Conservation (phyloP, 768 basidiomycete genomes). For the Boletus pseudopeckii region DNA sequence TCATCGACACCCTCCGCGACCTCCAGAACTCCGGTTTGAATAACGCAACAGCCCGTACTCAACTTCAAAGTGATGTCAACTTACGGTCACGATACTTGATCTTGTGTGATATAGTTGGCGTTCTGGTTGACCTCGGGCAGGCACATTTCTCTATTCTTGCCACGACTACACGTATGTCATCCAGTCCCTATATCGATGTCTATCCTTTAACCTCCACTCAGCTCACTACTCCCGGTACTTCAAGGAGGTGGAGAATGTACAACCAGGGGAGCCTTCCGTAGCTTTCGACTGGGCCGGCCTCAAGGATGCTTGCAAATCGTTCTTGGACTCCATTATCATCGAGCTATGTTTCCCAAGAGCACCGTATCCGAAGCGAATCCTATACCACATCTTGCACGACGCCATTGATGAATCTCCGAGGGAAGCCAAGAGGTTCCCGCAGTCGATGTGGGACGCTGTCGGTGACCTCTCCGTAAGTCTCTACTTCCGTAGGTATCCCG, state of each 20-base stretch:
- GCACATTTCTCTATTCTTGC: conserved; percentile 65
- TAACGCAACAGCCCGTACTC: conserved; percentile 48
- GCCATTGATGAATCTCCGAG: conserved; percentile 69
- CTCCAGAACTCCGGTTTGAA: conserved; percentile 53
- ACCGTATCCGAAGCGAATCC: conserved; percentile 59
- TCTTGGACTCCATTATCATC: conserved; percentile 79
- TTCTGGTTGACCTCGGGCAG: conserved; percentile 60
- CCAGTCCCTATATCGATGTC: not conserved
- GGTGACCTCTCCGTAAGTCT: conserved; percentile 74
- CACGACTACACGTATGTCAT: conserved; percentile 60
- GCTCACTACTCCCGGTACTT: conserved; percentile 74
- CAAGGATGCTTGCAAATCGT: conserved; percentile 66
- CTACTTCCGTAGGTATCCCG: conserved; percentile 39
- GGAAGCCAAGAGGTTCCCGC: conserved; percentile 74
- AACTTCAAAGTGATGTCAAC: conserved; percentile 48
- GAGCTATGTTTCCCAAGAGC: conserved; percentile 76
- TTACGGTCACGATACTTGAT: conserved; percentile 60
- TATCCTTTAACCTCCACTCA: conserved; percentile 27
- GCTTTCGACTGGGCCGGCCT: conserved; percentile 65
- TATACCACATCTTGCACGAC: conserved; percentile 67
- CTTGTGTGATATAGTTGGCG: conserved; percentile 59
- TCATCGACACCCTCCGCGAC: conserved; percentile 53
- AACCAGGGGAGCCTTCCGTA: conserved; percentile 48
- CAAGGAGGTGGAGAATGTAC: conserved; percentile 41
- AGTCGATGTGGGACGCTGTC: conserved; percentile 75